These are phyloP conservation scores for Neonectria ditissima DNA, from an alignment of 2,329 filamentous ascomycete genomes.

Conservation along the genomic window DNA sequence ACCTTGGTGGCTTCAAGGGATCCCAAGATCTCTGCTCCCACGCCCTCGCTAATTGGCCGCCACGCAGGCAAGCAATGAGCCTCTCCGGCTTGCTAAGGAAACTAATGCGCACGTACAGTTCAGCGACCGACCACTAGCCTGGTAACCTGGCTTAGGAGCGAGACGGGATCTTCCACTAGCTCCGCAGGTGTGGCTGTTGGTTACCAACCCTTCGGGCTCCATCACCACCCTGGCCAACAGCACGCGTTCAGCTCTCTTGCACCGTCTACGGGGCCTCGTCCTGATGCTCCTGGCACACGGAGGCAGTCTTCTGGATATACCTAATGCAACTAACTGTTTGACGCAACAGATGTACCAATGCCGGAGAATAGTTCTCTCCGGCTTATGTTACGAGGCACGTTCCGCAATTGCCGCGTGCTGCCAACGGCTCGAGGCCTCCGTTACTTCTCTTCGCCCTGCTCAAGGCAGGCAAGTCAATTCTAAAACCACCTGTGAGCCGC, in stretches of 20 bases:
- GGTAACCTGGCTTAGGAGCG: slow-evolving; percentile 18
- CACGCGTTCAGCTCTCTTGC: slow-evolving; percentile 16
- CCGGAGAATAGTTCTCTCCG: too few species aligned
- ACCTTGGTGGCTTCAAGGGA: slow-evolving; percentile 10
- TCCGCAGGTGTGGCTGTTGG: slow-evolving; percentile 32
- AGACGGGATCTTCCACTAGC: slow-evolving; percentile 38
- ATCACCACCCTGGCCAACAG: slow-evolving; percentile 19
- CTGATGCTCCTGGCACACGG: neutral
- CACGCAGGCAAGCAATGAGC: neutral
- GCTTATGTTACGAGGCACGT: too few species aligned
- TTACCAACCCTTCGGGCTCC: slow-evolving; percentile 41
- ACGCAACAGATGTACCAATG: too few species aligned
- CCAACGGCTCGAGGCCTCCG: neutral
- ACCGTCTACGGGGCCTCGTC: neutral
- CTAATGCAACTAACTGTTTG: too few species aligned
- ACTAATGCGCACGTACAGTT: neutral
- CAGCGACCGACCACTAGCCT: slow-evolving; percentile 16
- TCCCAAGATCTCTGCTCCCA: slow-evolving; percentile 1
- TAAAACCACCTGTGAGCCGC: neutral
- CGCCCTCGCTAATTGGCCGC: slow-evolving; percentile 13
- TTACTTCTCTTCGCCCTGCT: neutral
- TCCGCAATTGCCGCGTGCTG: neutral
- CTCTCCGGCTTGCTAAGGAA: neutral
- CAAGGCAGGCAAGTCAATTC: neutral
- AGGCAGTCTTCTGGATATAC: neutral